Conservation (phyloP, 345 rosid genomes). For the Eucalyptus rudis region DNA sequence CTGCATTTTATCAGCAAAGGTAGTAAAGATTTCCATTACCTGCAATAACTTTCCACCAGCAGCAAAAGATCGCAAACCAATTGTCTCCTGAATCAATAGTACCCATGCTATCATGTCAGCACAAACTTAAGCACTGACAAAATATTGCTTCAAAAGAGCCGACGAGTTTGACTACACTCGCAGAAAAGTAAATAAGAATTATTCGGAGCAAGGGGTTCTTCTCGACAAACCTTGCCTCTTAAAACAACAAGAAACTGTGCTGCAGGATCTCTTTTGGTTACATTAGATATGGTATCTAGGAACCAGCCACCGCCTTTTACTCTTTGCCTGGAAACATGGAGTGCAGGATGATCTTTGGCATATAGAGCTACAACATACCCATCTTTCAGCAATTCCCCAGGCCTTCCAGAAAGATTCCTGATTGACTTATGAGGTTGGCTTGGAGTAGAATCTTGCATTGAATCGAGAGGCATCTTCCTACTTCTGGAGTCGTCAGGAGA, state of each 20-base stretch:
- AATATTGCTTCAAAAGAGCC: not conserved
- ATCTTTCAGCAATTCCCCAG: slow-evolving; percentile 66
- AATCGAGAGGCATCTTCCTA: slow-evolving; percentile 74
- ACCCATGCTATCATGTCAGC: not conserved
- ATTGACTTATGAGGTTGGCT: slow-evolving; percentile 35
- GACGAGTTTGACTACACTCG: not conserved
- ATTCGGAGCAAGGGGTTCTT: not conserved
- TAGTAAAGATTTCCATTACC: slow-evolving; percentile 20
- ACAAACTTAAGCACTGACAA: not conserved
- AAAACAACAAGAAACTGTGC: slow-evolving; percentile 89
- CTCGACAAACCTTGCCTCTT: slow-evolving; percentile 65
- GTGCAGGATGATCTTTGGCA: slow-evolving; percentile 56
- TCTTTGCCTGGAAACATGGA: slow-evolving; percentile 90
- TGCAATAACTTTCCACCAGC: slow-evolving; percentile 98
- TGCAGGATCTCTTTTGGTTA: slow-evolving; percentile 94
- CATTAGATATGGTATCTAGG: slow-evolving; percentile 77
- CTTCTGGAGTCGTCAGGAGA: slow-evolving; percentile 76
- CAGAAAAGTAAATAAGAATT: not conserved
- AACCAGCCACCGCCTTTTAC: slow-evolving; percentile 98
- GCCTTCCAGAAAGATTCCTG: slow-evolving; percentile 39
- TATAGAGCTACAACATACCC: slow-evolving; percentile 83
- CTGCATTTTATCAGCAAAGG: not conserved
- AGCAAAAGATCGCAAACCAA: slow-evolving; percentile 96
- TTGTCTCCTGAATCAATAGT: slow-evolving; percentile 50
- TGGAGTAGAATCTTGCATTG: slow-evolving; percentile 36